Percentiles rank a stretch among this genome's conserved stretches.
Evolutionary conservation across 176 grass and related monocot species (phyloP).

Genomic region (Zizania latifolia): DNA sequence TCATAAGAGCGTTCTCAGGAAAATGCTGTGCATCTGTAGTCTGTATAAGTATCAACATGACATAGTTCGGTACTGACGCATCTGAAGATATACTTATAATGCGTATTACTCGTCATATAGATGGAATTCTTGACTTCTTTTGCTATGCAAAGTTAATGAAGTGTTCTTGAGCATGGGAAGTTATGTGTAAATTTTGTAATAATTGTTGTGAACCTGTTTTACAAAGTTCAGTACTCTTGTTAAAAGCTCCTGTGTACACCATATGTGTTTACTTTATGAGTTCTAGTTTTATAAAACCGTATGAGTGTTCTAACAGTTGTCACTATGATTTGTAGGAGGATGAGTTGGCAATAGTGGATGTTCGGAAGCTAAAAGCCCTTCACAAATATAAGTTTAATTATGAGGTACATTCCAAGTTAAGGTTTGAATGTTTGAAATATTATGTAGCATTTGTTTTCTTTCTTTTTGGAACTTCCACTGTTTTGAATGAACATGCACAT

Average conservation of each 20-base stretch:
- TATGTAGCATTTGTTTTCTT: constrained; percentile 1
- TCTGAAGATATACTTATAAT: not conserved
- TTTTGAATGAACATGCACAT: constrained; percentile 11
- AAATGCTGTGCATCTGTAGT: not conserved
- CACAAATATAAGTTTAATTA: constrained; percentile 77
- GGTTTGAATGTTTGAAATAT: not conserved
- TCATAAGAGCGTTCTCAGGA: not conserved
- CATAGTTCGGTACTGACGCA: not conserved
- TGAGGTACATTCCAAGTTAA: constrained; percentile 52
- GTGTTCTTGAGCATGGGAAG: constrained; percentile 9
- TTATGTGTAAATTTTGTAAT: not conserved
- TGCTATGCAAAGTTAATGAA: not conserved
- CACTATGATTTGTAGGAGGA: constrained; percentile 73
- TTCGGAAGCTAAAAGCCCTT: constrained; percentile 71
- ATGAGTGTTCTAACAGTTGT: constrained; percentile 4
- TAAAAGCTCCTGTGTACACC: not conserved
- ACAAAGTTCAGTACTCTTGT: not conserved
- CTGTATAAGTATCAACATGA: not conserved
- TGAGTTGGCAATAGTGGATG: constrained; percentile 93
- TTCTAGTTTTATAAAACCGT: constrained; percentile 17
- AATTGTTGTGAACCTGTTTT: not conserved
- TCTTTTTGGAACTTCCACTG: not conserved
- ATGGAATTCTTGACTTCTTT: not conserved
- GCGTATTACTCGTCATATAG: not conserved
- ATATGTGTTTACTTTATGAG: constrained; percentile 6